These are phyloP conservation scores for Fusarium sp. DNA, from an alignment of 2,329 filamentous ascomycete genomes.

Conservation along the genomic window DNA sequence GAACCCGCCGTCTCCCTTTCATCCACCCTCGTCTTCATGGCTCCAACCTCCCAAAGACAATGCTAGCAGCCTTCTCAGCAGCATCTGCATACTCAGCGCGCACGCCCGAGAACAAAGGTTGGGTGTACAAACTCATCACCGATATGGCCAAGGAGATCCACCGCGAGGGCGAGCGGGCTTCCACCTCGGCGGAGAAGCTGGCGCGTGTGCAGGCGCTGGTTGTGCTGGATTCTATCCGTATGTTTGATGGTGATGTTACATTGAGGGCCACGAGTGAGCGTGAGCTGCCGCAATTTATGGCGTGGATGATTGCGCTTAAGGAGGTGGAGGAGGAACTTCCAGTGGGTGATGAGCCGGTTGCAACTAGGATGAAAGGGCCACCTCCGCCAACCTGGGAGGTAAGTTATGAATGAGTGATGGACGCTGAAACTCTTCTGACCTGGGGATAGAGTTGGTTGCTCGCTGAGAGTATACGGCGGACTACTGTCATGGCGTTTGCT, in stretches of 20 bases:
- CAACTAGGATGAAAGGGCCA: conserved; percentile 42
- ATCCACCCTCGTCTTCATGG: conserved; percentile 58
- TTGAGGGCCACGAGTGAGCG: conserved; percentile 55
- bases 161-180: conserved; percentile 47
- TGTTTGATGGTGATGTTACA: conserved; percentile 57
- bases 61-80: conserved; percentile 55
- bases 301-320: conserved; percentile 53
- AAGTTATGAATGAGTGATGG: not conserved
- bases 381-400: conserved; percentile 58
- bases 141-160: conserved; percentile 53
- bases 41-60: conserved; percentile 51
- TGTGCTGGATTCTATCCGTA: conserved; percentile 54
- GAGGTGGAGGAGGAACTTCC: conserved; percentile 51
- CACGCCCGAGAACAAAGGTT: conserved; percentile 52
- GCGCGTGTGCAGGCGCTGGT: conserved; percentile 57
- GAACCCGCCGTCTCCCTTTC: conserved; percentile 53
- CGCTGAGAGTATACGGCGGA: conserved; percentile 55
- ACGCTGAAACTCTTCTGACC: not conserved
- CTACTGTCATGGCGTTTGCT: conserved; percentile 48
- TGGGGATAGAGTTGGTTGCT: conserved; percentile 53
- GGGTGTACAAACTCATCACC: conserved; percentile 54
- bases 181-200: conserved; percentile 52
- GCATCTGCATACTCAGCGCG: conserved; percentile 53
- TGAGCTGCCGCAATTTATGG: conserved; percentile 50
- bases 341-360: conserved; percentile 34